These are phyloP conservation scores for Colletotrichum abscissum DNA, from an alignment of 2,329 filamentous ascomycete genomes.

Conservation along the genomic window DNA sequence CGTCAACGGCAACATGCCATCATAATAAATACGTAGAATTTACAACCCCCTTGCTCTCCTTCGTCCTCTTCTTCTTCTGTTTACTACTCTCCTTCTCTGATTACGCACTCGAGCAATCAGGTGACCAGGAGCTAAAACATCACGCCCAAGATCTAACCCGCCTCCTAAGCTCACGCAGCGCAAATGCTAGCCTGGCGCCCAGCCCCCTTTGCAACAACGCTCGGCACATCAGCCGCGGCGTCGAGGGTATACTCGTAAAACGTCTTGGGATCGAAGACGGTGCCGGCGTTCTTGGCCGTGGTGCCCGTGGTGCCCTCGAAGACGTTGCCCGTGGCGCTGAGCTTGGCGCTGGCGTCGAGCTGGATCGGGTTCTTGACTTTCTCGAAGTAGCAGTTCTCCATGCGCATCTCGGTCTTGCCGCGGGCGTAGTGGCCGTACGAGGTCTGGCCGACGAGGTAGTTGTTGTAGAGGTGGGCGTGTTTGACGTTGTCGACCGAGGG, in stretches of 20 bases:
- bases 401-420: conserved; percentile 38
- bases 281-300: conserved; percentile 28
- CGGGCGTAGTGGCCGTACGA: conserved; percentile 42
- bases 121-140: neutral
- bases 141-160: neutral
- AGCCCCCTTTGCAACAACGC: conserved; percentile 36
- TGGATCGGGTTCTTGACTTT: conserved; percentile 39
- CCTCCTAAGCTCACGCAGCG: conserved; percentile 3
- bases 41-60: neutral
- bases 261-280: conserved; percentile 28
- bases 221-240: conserved; percentile 37
- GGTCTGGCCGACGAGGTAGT: conserved; percentile 39
- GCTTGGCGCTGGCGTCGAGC: conserved; percentile 31
- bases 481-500: conserved; percentile 41
- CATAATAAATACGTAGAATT: conserved; percentile 24
- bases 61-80: no score
- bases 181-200: conserved; percentile 40
- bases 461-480: conserved; percentile 43
- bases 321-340: conserved; percentile 33
- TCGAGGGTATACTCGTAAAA: conserved; percentile 37
- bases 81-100: neutral
- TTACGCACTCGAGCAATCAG: neutral
- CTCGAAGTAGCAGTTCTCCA: conserved; percentile 43
- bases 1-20: conserved; percentile 5
- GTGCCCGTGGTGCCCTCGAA: conserved; percentile 31